Conservation (phyloP, 2,329 filamentous ascomycete genomes). For the Neophaeococcomyces mojaviensis region DNA sequence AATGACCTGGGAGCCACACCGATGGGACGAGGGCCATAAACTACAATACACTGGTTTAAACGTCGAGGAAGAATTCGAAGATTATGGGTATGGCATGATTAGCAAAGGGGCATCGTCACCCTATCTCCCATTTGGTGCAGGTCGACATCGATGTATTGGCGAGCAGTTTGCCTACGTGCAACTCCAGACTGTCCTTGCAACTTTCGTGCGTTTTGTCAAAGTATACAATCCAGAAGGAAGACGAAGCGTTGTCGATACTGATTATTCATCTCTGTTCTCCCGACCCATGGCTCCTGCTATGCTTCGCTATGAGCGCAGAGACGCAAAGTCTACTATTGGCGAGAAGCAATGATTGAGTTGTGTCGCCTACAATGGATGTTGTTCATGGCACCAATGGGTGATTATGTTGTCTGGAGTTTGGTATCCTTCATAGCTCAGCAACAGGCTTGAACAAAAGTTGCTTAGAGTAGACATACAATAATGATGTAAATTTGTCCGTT, state of each 20-base stretch:
- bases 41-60: constrained; percentile 41
- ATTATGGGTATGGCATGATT: constrained; percentile 89
- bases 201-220: constrained; percentile 70
- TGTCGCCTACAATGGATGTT: not conserved
- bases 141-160: constrained; percentile 87
- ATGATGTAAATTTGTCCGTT: too few species aligned
- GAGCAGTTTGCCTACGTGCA: constrained; percentile 95
- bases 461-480: too few species aligned
- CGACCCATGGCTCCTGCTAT: constrained; percentile 55
- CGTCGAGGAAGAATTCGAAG: constrained; percentile 63
- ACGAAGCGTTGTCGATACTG: constrained; percentile 59
- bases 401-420: too few species aligned
- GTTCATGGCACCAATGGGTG: too few species aligned
- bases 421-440: too few species aligned
- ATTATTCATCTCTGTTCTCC: constrained; percentile 62
- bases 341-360: constrained; percentile 13
- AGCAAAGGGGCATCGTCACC: constrained; percentile 84
- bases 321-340: constrained; percentile 5
- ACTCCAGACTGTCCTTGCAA: constrained; percentile 74
- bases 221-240: constrained; percentile 68
- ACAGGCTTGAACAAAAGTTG: too few species aligned
- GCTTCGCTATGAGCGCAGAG: constrained; percentile 10
- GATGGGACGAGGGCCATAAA: constrained; percentile 65
- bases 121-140: constrained; percentile 90
- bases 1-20: constrained; percentile 77